phyloP scores from a whole-genome alignment of 1,139 yeast genomes.

The Candida sanyaensis region DNA sequence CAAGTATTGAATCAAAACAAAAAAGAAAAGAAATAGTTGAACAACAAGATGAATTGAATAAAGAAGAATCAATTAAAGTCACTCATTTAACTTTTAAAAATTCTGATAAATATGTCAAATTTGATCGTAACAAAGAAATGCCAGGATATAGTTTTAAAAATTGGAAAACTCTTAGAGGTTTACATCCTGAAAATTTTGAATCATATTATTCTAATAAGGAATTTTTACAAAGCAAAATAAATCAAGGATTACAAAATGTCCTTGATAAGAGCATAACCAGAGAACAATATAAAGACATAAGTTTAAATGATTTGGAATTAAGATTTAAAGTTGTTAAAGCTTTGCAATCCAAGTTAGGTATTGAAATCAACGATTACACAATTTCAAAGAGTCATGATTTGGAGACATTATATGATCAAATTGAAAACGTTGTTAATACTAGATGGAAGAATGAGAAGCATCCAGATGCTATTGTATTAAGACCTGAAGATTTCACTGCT shows the following conservation, averaged over 20 bases:
- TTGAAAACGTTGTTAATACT: slow-evolving; percentile 46
- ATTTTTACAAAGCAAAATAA: slow-evolving; percentile 26
- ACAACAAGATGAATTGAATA: slow-evolving; percentile 43
- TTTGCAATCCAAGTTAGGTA: slow-evolving; percentile 61
- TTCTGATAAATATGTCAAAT: slow-evolving; percentile 32
- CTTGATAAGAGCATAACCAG: slow-evolving; percentile 11
- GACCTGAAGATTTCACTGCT: slow-evolving; percentile 40
- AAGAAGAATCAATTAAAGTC: slow-evolving; percentile 33
- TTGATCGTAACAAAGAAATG: slow-evolving; percentile 32
- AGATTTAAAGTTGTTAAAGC: slow-evolving; percentile 61
- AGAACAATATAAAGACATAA: slow-evolving; percentile 19
- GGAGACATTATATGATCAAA: slow-evolving; percentile 44
- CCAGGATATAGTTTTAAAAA: slow-evolving; percentile 35
- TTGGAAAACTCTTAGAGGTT: slow-evolving; percentile 33
- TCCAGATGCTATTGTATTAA: slow-evolving; percentile 65
- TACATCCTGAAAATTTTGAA: slow-evolving; percentile 31
- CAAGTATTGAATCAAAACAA: slow-evolving; percentile 11
- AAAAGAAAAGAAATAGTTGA: slow-evolving; percentile 34
- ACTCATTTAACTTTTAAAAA: slow-evolving; percentile 38
- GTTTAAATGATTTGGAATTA: slow-evolving; percentile 48
- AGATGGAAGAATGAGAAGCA: slow-evolving; percentile 61
- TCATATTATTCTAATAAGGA: slow-evolving; percentile 25
- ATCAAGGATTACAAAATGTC: slow-evolving; percentile 26
- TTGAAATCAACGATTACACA: slow-evolving; percentile 65
- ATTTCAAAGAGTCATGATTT: slow-evolving; percentile 54